phyloP scores from a whole-genome alignment of 2,329 filamentous ascomycete genomes.

The Fusarium paranaense region DNA sequence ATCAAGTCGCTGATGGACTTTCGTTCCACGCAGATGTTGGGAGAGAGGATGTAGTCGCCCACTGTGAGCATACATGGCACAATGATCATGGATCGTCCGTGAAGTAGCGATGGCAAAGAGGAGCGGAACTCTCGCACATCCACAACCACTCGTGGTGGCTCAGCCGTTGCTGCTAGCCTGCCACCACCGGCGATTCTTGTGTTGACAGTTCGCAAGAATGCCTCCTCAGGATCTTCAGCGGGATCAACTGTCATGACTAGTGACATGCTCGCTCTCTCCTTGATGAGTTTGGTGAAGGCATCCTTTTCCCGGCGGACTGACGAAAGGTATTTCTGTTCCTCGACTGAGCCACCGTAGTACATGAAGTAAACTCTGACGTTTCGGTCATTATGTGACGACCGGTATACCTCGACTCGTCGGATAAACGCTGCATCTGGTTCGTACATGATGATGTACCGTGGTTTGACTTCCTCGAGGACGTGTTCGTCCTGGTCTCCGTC shows the following conservation, averaged over 20 bases:
- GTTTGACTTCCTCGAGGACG: slow-evolving; percentile 92
- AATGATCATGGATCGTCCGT: slow-evolving; percentile 88
- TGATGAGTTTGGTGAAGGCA: slow-evolving; percentile 93
- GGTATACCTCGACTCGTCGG: slow-evolving; percentile 92
- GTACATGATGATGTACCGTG: slow-evolving; percentile 98
- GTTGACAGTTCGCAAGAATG: slow-evolving; percentile 94
- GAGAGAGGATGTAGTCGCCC: slow-evolving; percentile 94
- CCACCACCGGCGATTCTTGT: slow-evolving; percentile 96
- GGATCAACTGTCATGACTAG: slow-evolving; percentile 82
- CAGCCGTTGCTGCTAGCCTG: slow-evolving; percentile 82
- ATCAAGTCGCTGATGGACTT: slow-evolving; percentile 95
- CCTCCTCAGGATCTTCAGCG: slow-evolving; percentile 85
- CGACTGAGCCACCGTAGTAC: slow-evolving; percentile 94
- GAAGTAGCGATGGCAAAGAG: slow-evolving; percentile 88
- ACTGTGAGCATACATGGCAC: slow-evolving; percentile 97
- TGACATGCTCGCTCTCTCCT: slow-evolving; percentile 93
- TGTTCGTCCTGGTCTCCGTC: slow-evolving; percentile 97
- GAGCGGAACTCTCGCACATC: slow-evolving; percentile 97
- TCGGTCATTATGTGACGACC: slow-evolving; percentile 90
- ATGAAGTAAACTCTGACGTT: slow-evolving; percentile 96
- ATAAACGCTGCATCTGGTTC: slow-evolving; percentile 96
- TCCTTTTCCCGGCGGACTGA: slow-evolving; percentile 95
- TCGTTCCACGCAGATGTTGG: slow-evolving; percentile 91
- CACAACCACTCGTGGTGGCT: slow-evolving; percentile 91
- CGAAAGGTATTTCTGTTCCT: slow-evolving; percentile 93